Base-by-base conservation (phyloP, 108 stramenopile genomes). In the Nannochloropsis gaditana region DNA sequence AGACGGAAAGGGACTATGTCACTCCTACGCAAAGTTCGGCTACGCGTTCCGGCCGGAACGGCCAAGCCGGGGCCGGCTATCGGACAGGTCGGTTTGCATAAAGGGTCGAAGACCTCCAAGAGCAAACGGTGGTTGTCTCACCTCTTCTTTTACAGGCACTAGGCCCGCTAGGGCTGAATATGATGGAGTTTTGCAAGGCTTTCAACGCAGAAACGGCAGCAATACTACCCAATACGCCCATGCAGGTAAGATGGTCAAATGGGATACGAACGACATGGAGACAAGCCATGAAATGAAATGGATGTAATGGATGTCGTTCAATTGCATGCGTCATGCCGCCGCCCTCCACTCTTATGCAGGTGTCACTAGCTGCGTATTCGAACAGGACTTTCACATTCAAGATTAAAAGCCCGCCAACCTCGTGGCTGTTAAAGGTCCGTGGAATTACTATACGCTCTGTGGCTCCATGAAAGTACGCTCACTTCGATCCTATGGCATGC, bases 51-150 rank as follows among this genome's bases (percentile, higher is more conserved):
- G n/a, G 91, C 91, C 9, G 91, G 91, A 9, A 59, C 85, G 6
- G 91, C 91, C 11, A 91, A 91, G 83, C 91, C 91, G 11, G 91
- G 91, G n/a, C 91, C 91, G n/a, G 91, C 90, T 5, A 91, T 90
- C 44, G 90, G 90, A 2, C 91, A 91, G 79, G 88, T 86, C 59
- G 15, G 59, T 73, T 31, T n/a, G n/a, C 47, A 50, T 15, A 6
- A n/a, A 73, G 42, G 42, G 43, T 5, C 82, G 9, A 9, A n/a
- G 6, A 8, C 31, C 31, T 31, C 31, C 31, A n/a, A 73, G 59
- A 73, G 59, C 19, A n/a, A 73, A n/a, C 59, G 59, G 0, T 15
- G n/a, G 59, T n/a, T 73, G 59, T n/a, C 8, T 73, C 59, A 73
- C 31, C 31, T 31, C 31, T 31, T 31, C 31, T 31, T 31, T 31